These are phyloP conservation scores for Dysphania ambrosioides DNA, from an alignment of 148 eudicot species.

Conservation along the genomic window DNA sequence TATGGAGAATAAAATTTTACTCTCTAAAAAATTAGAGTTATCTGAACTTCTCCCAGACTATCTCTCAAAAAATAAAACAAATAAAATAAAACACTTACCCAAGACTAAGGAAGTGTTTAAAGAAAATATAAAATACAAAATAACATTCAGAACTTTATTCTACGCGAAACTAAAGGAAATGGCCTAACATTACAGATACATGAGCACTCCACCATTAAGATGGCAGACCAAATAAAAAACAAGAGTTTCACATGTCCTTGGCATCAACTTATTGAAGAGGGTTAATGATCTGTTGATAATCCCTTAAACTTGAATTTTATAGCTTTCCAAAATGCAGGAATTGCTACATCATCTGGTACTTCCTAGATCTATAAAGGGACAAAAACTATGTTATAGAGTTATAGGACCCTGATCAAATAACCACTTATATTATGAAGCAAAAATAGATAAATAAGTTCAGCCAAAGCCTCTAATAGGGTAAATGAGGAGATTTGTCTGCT, in stretches of 20 bases:
- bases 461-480: background rate
- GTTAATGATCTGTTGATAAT: background rate
- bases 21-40: too few species aligned
- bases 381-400: background rate
- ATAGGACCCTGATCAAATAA: too few species aligned
- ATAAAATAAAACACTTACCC: too few species aligned
- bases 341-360: slow-evolving; percentile 60
- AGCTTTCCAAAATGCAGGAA: slow-evolving; percentile 96
- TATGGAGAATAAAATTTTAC: too few species aligned
- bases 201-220: background rate
- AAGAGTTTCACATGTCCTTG: too few species aligned
- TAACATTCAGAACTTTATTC: too few species aligned
- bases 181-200: background rate
- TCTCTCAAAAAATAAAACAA: too few species aligned
- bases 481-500: background rate
- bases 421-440: background rate
- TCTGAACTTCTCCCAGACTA: too few species aligned
- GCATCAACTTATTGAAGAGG: background rate
- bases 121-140: too few species aligned
- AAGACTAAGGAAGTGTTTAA: too few species aligned
- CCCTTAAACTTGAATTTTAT: slow-evolving; percentile 49
- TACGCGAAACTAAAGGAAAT: background rate
- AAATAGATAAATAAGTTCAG: background rate
- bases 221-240: background rate
- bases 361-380: slow-evolving; percentile 61